phyloP scores from a whole-genome alignment of 441 rosid species.

The Adansonia rubrostipa region DNA sequence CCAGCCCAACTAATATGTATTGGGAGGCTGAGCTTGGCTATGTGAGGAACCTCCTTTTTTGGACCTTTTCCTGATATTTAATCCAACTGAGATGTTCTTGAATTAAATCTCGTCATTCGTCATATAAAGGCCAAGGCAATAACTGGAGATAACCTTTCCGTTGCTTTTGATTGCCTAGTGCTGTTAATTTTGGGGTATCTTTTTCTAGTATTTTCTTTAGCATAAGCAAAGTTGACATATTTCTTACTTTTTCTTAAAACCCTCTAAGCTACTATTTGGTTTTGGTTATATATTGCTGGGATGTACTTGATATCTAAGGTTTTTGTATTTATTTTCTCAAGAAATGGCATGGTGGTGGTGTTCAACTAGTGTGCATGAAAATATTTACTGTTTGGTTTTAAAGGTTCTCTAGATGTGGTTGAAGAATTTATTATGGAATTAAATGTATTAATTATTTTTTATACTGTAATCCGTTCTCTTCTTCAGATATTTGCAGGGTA shows the following conservation, averaged over 20 bases:
- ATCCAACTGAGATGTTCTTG: not conserved
- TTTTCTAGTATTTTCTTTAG: not conserved
- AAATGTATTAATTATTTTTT: slow-evolving; percentile 15
- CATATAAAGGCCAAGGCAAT: not conserved
- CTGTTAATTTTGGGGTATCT: not conserved
- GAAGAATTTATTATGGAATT: slow-evolving; percentile 9
- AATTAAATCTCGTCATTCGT: slow-evolving; percentile 5
- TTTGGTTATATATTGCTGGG: slow-evolving; percentile 3
- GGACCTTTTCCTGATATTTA: not conserved
- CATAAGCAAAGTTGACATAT: not conserved
- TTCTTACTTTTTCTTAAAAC: slow-evolving; percentile 7
- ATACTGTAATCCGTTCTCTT: slow-evolving; percentile 27
- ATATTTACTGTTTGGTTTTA: not conserved
- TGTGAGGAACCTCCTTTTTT: not conserved
- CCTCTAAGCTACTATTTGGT: not conserved
- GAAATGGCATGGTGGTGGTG: not conserved
- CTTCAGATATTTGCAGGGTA: slow-evolving; percentile 84
- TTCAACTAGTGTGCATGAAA: not conserved
- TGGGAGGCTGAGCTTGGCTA: slow-evolving; percentile 9
- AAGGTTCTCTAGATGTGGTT: not conserved
- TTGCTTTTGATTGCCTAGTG: slow-evolving; percentile 13
- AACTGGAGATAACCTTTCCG: not conserved
- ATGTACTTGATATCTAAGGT: not conserved
- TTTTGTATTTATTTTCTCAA: not conserved
- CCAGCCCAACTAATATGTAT: not conserved